A percentile compares a stretch with the other conserved stretches of the same genome.
Evolutionary conservation across 106 monocot genomes (phyloP).

Genomic region (Dendrobium nobile): DNA sequence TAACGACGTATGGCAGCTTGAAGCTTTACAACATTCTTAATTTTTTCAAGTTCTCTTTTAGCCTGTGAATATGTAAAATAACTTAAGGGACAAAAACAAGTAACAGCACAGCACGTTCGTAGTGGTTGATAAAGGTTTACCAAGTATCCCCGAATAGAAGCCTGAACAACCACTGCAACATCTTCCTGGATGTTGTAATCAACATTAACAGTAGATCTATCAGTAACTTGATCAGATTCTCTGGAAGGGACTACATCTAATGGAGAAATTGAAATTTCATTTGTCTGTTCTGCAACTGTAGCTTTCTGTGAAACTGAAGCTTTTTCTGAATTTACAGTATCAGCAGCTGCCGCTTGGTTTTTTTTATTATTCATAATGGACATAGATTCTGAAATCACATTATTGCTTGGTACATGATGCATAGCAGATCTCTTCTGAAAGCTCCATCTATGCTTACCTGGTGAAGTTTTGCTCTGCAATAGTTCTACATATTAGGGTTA

Average conservation of each 20-base stretch:
- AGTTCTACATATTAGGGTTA: neutral
- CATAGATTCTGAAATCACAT: conserved; percentile 38
- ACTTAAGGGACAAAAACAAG: neutral
- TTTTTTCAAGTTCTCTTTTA: conserved; percentile 43
- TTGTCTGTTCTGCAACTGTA: conserved; percentile 27
- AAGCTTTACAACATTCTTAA: conserved; percentile 64
- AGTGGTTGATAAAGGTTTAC: conserved; percentile 19
- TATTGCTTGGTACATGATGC: conserved; percentile 60
- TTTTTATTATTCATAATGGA: conserved; percentile 37
- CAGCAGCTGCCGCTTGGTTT: conserved; percentile 24
- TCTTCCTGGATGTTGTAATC: conserved; percentile 28
- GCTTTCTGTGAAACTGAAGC: conserved; percentile 41
- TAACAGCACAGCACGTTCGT: neutral
- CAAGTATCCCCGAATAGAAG: conserved; percentile 67
- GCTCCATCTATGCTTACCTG: conserved; percentile 81
- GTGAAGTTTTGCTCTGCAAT: conserved; percentile 55
- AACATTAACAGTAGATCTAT: conserved; percentile 9
- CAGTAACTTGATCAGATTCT: conserved; percentile 6
- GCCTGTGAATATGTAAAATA: conserved; percentile 30
- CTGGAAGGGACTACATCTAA: conserved; percentile 8
- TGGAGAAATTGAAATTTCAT: conserved; percentile 13
- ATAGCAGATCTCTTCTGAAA: conserved; percentile 69
- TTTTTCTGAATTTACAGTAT: conserved; percentile 23
- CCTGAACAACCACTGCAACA: conserved; percentile 52
- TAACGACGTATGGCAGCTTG: conserved; percentile 87